A percentile compares a stretch with the other conserved stretches of the same genome.
Conservation (phyloP, 345 rosid species). For the Sonneratia alba region DNA sequence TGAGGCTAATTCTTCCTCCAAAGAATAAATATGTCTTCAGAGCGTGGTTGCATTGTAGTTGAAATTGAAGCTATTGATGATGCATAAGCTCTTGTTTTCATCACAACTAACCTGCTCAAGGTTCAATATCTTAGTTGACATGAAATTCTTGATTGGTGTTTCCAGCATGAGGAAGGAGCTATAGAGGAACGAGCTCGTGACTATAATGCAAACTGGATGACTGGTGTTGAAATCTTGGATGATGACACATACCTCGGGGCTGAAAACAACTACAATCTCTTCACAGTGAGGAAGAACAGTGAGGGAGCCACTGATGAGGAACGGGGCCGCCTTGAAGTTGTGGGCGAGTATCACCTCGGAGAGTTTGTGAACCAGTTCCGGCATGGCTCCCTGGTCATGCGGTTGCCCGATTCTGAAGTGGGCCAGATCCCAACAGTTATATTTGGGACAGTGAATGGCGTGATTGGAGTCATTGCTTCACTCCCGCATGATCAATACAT, state of each 20-base stretch:
- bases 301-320: constrained; percentile 89
- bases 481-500: constrained; percentile 67
- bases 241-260: constrained; percentile 81
- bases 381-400: constrained; percentile 96
- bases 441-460: constrained; percentile 80
- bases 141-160: neutral
- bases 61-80: neutral
- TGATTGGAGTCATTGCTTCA: constrained; percentile 87
- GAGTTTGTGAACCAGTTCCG: constrained; percentile 81
- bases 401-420: constrained; percentile 81
- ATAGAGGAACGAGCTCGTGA: constrained; percentile 88
- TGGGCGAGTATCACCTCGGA: constrained; percentile 87
- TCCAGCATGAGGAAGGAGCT: constrained; percentile 85
- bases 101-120: neutral
- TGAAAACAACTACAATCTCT: constrained; percentile 69
- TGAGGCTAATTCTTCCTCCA: neutral
- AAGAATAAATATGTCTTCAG: neutral
- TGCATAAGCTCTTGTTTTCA: neutral
- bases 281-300: constrained; percentile 77
- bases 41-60: neutral
- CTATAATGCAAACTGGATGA: constrained; percentile 85
- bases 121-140: neutral
- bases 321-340: constrained; percentile 73
- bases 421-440: constrained; percentile 81
- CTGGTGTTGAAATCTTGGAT: constrained; percentile 86